These are phyloP conservation scores for Globisporangium okanoganense DNA, from an alignment of 352 stramenopile species.

Conservation along the genomic window DNA sequence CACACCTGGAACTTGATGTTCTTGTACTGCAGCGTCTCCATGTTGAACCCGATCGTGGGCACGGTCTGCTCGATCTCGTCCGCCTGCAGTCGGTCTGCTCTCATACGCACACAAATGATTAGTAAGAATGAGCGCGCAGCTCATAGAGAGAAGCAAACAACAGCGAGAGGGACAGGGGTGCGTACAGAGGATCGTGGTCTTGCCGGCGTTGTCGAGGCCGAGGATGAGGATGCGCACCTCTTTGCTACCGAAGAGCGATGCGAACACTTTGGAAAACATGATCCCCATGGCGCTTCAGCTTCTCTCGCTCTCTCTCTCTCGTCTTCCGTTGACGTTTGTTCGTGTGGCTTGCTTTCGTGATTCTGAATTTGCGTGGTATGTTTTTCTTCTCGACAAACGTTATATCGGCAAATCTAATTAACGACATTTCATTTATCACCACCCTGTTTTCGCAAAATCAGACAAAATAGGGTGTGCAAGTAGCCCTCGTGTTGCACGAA, in stretches of 20 bases:
- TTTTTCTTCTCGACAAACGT: no score
- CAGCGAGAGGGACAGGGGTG: constrained; percentile 9
- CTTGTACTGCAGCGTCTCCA: constrained; percentile 91
- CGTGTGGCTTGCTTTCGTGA: not conserved
- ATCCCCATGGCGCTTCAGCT: constrained; percentile 94
- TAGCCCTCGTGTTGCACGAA: constrained; percentile 1
- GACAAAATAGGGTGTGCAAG: no score
- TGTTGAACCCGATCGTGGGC: constrained; percentile 98
- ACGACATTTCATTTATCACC: no score
- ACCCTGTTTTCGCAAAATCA: not conserved
- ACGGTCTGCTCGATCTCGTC: constrained; percentile 98
- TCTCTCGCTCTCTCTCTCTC: not conserved
- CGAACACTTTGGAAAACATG: constrained; percentile 96
- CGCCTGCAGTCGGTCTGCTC: constrained; percentile 68
- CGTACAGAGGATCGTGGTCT: constrained; percentile 99
- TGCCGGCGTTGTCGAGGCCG: constrained; percentile 99
- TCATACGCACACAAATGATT: not conserved
- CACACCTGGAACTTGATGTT: constrained; percentile 98
- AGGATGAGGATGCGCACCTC: constrained; percentile 99
- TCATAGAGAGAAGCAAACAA: not conserved
- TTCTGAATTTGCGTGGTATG: no score
- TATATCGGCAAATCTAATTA: no score
- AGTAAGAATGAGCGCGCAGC: not conserved
- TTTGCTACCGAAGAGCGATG: constrained; percentile 98
- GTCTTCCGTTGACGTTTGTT: not conserved